Evolutionary conservation across 345 rosid genomes (phyloP).

Genomic region (Adansonia digitata): DNA sequence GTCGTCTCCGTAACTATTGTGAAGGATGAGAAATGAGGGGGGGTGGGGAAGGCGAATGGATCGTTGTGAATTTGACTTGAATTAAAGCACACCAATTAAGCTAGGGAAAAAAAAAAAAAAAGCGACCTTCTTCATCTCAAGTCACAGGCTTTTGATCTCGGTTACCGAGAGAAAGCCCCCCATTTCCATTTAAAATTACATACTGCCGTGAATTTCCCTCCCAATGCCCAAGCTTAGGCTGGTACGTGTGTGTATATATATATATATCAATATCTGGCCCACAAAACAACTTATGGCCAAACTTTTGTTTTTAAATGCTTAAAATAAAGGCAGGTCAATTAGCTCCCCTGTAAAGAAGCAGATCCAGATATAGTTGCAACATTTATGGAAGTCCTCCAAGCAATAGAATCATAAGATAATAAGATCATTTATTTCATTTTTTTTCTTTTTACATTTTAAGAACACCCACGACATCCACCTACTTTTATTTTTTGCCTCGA

Average conservation of each 20-base stretch:
- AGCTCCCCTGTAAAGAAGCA: neutral
- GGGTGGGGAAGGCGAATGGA: too few species aligned
- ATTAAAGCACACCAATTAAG: neutral
- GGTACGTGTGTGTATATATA: too few species aligned
- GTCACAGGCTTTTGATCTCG: neutral
- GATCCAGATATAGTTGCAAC: neutral
- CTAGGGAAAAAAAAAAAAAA: neutral
- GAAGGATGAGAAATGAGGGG: neutral
- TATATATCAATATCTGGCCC: neutral
- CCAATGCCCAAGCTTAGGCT: neutral
- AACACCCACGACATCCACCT: neutral
- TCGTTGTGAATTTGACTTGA: neutral
- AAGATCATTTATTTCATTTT: neutral
- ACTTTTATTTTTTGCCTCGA: neutral
- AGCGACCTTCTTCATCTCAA: too few species aligned
- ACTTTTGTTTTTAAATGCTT: slow-evolving; percentile 2
- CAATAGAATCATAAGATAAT: neutral
- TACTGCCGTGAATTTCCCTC: slow-evolving; percentile 6
- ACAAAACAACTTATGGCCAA: neutral
- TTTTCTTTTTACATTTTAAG: neutral
- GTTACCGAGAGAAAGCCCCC: slow-evolving; percentile 9
- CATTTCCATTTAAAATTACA: neutral
- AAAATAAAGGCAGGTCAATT: slow-evolving; percentile 2
- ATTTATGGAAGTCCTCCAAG: slow-evolving; percentile 6
- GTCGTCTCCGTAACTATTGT: too few species aligned